Conservation (phyloP, 1,139 yeast genomes). For the Hyphopichia pseudoburtonii region DNA sequence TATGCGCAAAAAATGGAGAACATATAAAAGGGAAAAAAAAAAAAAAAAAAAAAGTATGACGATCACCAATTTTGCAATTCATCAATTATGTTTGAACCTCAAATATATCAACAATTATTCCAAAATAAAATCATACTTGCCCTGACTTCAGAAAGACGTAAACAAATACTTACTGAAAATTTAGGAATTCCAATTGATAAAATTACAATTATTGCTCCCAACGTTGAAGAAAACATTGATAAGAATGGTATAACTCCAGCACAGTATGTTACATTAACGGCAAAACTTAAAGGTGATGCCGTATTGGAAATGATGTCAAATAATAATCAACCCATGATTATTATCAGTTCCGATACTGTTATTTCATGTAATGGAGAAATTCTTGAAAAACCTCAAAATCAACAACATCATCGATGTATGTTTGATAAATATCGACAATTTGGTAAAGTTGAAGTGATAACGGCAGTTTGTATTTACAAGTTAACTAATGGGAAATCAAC, state of each 20-base stretch:
- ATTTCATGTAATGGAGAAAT: conserved; percentile 61
- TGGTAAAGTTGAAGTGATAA: conserved; percentile 57
- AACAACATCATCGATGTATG: conserved; percentile 46
- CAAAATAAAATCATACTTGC: conserved; percentile 59
- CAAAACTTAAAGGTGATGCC: conserved; percentile 56
- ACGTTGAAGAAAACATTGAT: conserved; percentile 72
- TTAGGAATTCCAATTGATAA: conserved; percentile 56
- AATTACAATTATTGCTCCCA: conserved; percentile 45
- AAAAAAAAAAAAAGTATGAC: too few species aligned
- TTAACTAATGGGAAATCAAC: conserved; percentile 27
- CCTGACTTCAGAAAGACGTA: conserved; percentile 80
- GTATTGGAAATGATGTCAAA: conserved; percentile 47
- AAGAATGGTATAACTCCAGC: conserved; percentile 50
- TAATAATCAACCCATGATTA: conserved; percentile 20
- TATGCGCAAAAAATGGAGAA: too few species aligned
- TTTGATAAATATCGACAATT: conserved; percentile 41
- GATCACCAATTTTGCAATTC: too few species aligned
- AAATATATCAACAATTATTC: too few species aligned
- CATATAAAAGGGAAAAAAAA: too few species aligned
- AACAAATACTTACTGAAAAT: conserved; percentile 59
- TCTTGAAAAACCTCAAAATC: conserved; percentile 73
- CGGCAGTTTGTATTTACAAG: conserved; percentile 63
- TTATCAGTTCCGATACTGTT: conserved; percentile 84
- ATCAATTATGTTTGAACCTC: not conserved
- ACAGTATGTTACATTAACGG: conserved; percentile 72